phyloP scores from a whole-genome alignment of 2,329 filamentous ascomycete species.

The Pseudogymnoascus sp. region DNA sequence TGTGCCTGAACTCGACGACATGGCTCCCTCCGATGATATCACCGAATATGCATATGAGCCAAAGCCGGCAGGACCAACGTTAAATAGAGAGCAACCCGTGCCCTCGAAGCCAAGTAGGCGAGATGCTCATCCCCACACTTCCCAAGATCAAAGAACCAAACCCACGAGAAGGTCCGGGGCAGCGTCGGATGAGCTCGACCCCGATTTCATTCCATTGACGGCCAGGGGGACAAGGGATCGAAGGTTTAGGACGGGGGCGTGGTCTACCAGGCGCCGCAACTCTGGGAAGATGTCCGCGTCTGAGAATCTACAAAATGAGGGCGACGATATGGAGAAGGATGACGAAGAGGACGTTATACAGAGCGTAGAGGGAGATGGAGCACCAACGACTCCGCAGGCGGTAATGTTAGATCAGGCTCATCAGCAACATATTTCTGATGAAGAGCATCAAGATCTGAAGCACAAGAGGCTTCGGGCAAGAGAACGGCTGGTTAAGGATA shows the following conservation, averaged over 20 bases:
- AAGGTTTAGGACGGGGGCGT: neutral
- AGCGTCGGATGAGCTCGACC: neutral
- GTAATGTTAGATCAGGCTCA: neutral
- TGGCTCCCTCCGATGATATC: neutral
- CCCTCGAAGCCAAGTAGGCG: neutral
- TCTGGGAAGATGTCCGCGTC: neutral
- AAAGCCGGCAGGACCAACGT: neutral
- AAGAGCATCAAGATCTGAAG: neutral
- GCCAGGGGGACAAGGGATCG: neutral
- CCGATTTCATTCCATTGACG: constrained; percentile 7
- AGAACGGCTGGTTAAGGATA: constrained; percentile 16
- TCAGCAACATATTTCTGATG: neutral
- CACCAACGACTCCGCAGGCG: neutral
- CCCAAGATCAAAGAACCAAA: neutral
- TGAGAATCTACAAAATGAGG: neutral
- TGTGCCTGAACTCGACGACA: neutral
- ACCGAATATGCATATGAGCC: neutral
- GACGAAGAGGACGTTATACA: neutral
- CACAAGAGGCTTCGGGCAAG: constrained; percentile 11
- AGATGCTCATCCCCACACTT: neutral
- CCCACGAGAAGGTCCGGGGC: neutral
- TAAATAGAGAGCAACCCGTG: neutral
- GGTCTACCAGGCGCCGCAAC: neutral
- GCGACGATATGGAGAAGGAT: neutral
- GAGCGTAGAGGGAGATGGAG: neutral